Evolutionary conservation across 176 grass and related monocot species (phyloP).

Genomic region (Oryza glumipatula): DNA sequence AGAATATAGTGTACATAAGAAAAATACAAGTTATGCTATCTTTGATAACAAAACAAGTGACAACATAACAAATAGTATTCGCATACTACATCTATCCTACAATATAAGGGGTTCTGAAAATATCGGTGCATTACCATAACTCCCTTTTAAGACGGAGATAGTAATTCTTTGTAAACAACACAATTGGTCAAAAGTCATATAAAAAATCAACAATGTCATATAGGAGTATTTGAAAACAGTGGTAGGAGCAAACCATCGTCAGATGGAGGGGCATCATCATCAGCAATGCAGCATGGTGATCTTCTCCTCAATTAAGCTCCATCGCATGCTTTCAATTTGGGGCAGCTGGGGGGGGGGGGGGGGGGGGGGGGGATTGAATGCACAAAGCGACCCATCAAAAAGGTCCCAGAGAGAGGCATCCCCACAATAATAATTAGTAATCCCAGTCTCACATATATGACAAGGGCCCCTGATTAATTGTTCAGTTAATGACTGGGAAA

Average conservation of each 20-base stretch:
- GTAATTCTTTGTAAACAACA: too few species aligned
- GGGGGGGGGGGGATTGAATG: conserved; percentile 22
- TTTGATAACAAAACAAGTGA: too few species aligned
- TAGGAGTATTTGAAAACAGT: background rate
- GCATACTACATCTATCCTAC: too few species aligned
- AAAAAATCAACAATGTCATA: too few species aligned
- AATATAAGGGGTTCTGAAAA: too few species aligned
- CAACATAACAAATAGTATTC: too few species aligned
- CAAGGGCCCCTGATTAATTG: conserved; percentile 35
- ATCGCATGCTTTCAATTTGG: conserved; percentile 14
- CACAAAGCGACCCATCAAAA: conserved; percentile 42
- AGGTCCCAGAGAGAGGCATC: background rate
- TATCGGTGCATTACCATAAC: too few species aligned
- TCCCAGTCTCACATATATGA: conserved; percentile 18
- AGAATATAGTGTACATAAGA: too few species aligned
- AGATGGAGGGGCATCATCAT: background rate
- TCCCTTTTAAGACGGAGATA: too few species aligned
- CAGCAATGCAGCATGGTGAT: background rate
- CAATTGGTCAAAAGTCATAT: too few species aligned
- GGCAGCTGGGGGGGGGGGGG: conserved; percentile 16
- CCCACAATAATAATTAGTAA: background rate
- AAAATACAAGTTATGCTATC: too few species aligned
- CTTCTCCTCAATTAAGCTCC: background rate
- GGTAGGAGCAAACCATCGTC: background rate
- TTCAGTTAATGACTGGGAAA: conserved; percentile 18